Evolutionary conservation across 1,139 yeast species (phyloP), one percentile per base, ranked within the genome.

Genomic region (Diutina scorzettiae): DNA sequence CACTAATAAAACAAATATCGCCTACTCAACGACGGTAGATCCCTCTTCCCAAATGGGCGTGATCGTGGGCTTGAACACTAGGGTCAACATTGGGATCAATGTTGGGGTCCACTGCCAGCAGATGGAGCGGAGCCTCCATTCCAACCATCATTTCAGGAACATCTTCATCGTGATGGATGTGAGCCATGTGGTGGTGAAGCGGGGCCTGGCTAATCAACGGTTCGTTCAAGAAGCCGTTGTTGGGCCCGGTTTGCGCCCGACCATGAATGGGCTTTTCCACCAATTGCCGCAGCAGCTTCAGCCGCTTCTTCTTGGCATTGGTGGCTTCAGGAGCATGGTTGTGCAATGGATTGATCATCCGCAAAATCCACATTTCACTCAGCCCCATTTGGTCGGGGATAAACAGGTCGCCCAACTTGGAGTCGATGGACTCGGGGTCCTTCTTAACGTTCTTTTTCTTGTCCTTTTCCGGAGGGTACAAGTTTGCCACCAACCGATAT

Each of bases 401-500:
- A 12, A 23, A 34, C 8, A 14, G 28, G 9, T 34, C 39, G 9
- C 17, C 25, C 29, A 34, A 34, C 24, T 34, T 34, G 11, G 19
- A 9, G 17, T 34, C 39, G n/a, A 34, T 23, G 28, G 27, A n/a
- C 48, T 53, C 59, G 39, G 49, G 45, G 4, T 45, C 47, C 37
- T 51, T 54, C 41, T 56, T 56, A 46, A 53, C 57, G 44, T 53
- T 45, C 43, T 56, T 58, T 48, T 58, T 63, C 56, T 57, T 60
- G 33, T 63, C 70, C 54, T 66, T 66, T 40, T 65, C 71, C 9
- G 65, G 62, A 7, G 71, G 69, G 46, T 66, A 66, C 51, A 69
- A 61, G 54, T 69, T 69, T 42, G 75, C 75, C 16, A 69, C 73
- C 47, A 69, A 58, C 44, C 73, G 53, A 55, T 67, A 69, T 19